Conservation (phyloP, 2,329 filamentous ascomycete genomes). For the Orbilia blumenaviensis region DNA sequence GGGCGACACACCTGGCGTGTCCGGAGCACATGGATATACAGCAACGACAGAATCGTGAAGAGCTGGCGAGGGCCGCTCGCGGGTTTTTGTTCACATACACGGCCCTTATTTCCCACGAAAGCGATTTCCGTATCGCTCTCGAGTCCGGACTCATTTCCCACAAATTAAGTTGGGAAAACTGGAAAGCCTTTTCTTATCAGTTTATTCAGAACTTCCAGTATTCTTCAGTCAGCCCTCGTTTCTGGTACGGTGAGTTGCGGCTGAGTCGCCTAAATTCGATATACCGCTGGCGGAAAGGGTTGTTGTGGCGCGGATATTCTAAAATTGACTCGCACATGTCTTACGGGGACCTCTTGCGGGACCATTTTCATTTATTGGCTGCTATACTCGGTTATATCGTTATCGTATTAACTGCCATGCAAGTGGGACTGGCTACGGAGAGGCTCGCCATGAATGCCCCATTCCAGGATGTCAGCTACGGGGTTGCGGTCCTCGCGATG, state of each 20-base stretch:
- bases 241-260: slow-evolving; percentile 63
- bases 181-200: slow-evolving; percentile 60
- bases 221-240: slow-evolving; percentile 60
- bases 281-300: slow-evolving; percentile 59
- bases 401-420: slow-evolving; percentile 65
- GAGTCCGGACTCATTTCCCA: slow-evolving; percentile 59
- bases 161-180: slow-evolving; percentile 61
- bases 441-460: slow-evolving; percentile 55
- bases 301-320: slow-evolving; percentile 57
- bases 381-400: slow-evolving; percentile 62
- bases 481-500: slow-evolving; percentile 56
- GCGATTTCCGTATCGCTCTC: slow-evolving; percentile 61
- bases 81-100: slow-evolving; percentile 63
- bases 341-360: slow-evolving; percentile 63
- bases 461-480: slow-evolving; percentile 57
- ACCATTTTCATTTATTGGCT: slow-evolving; percentile 63
- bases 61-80: slow-evolving; percentile 57
- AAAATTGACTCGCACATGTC: slow-evolving; percentile 54
- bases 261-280: slow-evolving; percentile 64
- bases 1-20: slow-evolving; percentile 52
- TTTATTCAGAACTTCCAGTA: slow-evolving; percentile 60
- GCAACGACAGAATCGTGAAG: slow-evolving; percentile 18
- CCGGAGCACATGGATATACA: slow-evolving; percentile 8
- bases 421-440: slow-evolving; percentile 63
- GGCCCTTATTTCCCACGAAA: slow-evolving; percentile 61